Evolutionary conservation across 2,329 filamentous ascomycete species (phyloP), one percentile per base, ranked within the genome.

Genomic region (Colletotrichum plurivorum): DNA sequence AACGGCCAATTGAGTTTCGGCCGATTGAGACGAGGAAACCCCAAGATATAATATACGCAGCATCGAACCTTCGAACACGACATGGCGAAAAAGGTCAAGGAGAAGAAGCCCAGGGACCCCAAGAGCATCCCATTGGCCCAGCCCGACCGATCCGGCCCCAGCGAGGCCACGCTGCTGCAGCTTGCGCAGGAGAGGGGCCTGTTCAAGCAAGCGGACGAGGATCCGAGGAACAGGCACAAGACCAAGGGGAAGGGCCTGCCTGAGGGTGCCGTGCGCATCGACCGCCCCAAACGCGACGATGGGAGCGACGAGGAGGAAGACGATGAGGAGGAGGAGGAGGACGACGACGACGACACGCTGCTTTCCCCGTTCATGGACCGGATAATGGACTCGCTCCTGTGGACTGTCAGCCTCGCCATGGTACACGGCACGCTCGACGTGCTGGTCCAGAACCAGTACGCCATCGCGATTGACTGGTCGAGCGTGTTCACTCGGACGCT

Each of bases 401-500:
- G 87, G 87, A 85, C 84, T 7, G 80, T 88, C 12, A 90, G 89
- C 71, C 80, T 96, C 74, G 84, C 88, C 13, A 93, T 91, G 84
- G 80, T 95, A 58, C 92, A 95, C 77, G 90, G 70, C 73, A 94
- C 92, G 0, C 85, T 96, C 60, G 93, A 95, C 76, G 90, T 94
- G 45, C 84, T 96, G 12, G 92, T 94, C 22, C 92, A 94, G 77
- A 87, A 91, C 73, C 93, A 96, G 79, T 96, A 94, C 75, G 88
- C 89, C n/a, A 84, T 90, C 71, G 85, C 89, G 2, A 84, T 94
- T 2, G 77, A 85, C 4, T 94, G 90, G 90, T 65, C 75, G 1
- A 79, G 83, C 25, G 85, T 94, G 3, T 73, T 84, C 13, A 75
- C 76, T 57, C 85, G 92, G 54, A 84, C 89, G 1, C 75, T 80